phyloP scores from a whole-genome alignment of 225 moss, liverwort and hornwort genomes.

The Antitrichia curtipendula region DNA sequence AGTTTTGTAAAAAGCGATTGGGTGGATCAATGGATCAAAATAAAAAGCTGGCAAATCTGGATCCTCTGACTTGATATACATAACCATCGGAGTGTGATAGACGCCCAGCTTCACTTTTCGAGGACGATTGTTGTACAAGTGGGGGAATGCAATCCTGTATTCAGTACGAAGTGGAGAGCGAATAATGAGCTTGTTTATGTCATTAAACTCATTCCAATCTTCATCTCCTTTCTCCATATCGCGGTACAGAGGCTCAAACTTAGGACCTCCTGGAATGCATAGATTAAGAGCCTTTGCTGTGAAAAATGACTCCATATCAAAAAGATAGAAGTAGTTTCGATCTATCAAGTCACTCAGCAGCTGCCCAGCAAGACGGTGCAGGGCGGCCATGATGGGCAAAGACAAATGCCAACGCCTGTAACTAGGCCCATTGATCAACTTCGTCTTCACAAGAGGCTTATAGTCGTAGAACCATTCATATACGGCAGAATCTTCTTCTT shows the following conservation, averaged over 20 bases:
- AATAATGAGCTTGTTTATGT: conserved; percentile 98
- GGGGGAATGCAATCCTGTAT: conserved; percentile 98
- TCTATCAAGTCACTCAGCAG: conserved; percentile 93
- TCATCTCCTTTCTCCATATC: conserved; percentile 99
- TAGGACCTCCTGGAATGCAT: conserved; percentile 99
- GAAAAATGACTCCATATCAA: conserved; percentile 99
- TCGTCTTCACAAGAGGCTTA: conserved; percentile 95
- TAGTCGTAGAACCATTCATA: conserved; percentile 99
- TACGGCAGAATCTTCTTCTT: conserved; percentile 97
- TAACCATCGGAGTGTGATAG: conserved; percentile 97
- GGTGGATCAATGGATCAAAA: conserved; percentile 97
- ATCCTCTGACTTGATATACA: conserved; percentile 99
- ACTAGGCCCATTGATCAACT: conserved; percentile 96
- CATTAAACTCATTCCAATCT: conserved; percentile 99
- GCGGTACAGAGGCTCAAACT: conserved; percentile 94
- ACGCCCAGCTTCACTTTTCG: conserved; percentile 93
- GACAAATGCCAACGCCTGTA: conserved; percentile 99
- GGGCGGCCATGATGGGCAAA: conserved; percentile 94
- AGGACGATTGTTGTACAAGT: conserved; percentile 94
- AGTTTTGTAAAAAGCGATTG: conserved; percentile 95
- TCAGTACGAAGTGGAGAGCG: conserved; percentile 94
- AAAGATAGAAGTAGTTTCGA: conserved; percentile 95
- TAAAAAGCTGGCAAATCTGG: conserved; percentile 98
- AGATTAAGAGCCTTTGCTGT: conserved; percentile 97
- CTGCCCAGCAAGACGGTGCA: conserved; percentile 98